Conservation (phyloP, 805 yeast genomes). For the Nakazawaea wickerhamii region DNA sequence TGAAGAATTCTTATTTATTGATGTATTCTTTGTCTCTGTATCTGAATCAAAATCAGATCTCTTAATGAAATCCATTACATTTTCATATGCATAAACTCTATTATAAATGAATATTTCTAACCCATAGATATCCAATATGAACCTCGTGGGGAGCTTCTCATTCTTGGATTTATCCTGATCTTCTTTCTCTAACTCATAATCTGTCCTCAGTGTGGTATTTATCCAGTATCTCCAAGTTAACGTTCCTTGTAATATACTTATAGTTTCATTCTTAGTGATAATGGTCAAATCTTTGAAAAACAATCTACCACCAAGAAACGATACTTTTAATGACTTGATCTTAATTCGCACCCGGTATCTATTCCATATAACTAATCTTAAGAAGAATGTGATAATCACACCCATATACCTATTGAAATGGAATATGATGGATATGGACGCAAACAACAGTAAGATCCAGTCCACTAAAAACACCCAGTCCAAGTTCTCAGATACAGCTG, state of each 20-base stretch:
- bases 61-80: slow-evolving; percentile 34
- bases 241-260: slow-evolving; percentile 64
- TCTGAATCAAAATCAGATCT: slow-evolving; percentile 7
- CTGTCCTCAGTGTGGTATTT: slow-evolving; percentile 17
- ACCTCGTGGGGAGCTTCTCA: slow-evolving; percentile 47
- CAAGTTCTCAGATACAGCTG: slow-evolving; percentile 5
- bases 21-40: not conserved
- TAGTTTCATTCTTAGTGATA: slow-evolving; percentile 67
- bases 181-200: slow-evolving; percentile 16
- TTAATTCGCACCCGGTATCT: slow-evolving; percentile 50
- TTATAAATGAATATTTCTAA: slow-evolving; percentile 81
- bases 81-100: slow-evolving; percentile 71
- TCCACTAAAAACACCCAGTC: slow-evolving; percentile 77
- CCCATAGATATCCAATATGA: slow-evolving; percentile 62
- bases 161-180: slow-evolving; percentile 29
- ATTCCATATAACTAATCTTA: slow-evolving; percentile 59
- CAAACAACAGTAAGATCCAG: slow-evolving; percentile 66
- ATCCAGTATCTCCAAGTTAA: slow-evolving; percentile 92
- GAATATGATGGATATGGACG: slow-evolving; percentile 62
- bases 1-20: not conserved
- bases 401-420: slow-evolving; percentile 75
- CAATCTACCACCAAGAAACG: slow-evolving; percentile 78
- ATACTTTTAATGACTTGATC: slow-evolving; percentile 68
- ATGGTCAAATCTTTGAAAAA: slow-evolving; percentile 71
- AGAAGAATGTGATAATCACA: slow-evolving; percentile 40